Base-by-base conservation (phyloP, 805 yeast species). In the Teunomyces atbi region DNA sequence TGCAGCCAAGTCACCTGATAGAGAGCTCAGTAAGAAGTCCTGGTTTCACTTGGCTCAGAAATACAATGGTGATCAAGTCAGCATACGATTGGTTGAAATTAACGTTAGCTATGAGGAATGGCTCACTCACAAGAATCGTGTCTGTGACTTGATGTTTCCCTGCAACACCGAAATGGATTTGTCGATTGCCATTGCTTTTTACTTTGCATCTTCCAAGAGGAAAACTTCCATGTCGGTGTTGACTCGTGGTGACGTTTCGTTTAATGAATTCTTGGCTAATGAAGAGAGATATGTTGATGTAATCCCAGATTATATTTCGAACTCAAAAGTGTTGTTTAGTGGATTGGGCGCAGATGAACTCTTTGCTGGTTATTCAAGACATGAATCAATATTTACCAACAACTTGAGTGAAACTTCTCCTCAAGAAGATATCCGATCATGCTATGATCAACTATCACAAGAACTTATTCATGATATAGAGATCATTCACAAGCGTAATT, bases 321-420 rank as follows among this genome's bases (percentile, higher is more conserved):
- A 65, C 6, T 78, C 89, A 6, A 78, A 81, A 53, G 96, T 94
- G 0, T 63, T 94, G 6, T 70, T 94, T 29, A 88, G 96, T 45
- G 99, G 99, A 0, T 72, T 94, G 10, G 99, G 99, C 1, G 99
- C 99, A 0, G 99, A 94, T 67, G 99, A 94, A 64, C 67, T 94
- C 15, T 91, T 87, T 71, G 99, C 96, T 0, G 99, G 99, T 0
- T 94, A 94, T 62, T 87, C 96, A 18, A 76, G 97, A 38, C 95
- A 94, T 55, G 84, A 80, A 50, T 64, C 79, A 28, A 58, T 78
- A 1, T 77, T 78, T 58, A 66, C 69, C 6, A 59, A 49, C 12
- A 35, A 54, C 11, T 35, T 55, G 5, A 42, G 29, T 13, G 52
- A 53, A 10, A 42, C 37, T 50, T 66, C 46, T 53, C 57, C 50